Evolutionary conservation across 176 grass and related monocot species (phyloP), one percentile per base, ranked within the genome.

Genomic region (Saccharum spontaneum): DNA sequence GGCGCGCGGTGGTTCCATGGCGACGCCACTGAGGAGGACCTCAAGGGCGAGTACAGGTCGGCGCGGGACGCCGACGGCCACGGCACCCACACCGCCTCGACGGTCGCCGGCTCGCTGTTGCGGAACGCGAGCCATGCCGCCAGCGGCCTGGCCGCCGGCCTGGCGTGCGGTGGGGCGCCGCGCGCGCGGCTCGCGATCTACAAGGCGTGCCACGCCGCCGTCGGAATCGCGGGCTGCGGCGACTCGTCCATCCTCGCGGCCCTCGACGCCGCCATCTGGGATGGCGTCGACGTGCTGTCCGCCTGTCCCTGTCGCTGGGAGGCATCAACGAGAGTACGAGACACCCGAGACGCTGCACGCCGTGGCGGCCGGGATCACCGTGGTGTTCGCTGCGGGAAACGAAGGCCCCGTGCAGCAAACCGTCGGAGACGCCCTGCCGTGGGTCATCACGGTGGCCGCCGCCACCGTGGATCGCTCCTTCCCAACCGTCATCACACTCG

Each of bases 271-370:
- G 93, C 93, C 71, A 86, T 92, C 4, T 14, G 84, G 11, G 90
- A 95, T 4, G 94, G 94, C 14, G 94, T 97, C 5, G 86, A 91
- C 59, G 71, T 96, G 10, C 24, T 97, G 39, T 93, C 94, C 7
- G n/a, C n/a, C n/a, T n/a, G n/a, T n/a, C n/a, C n/a, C 9, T 97
- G 66, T 93, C 94, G 1, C 0, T 86, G 18, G 0, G 83, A 73
- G 5, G 90, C 11, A 0, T 16, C 0, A 1, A 82, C 13, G 0
- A 8, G 0, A 83, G 59, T n/a, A n/a, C n/a, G n/a, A n/a, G n/a
- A n/a, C n/a, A 0, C 79, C 79, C 0, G 33, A 39, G 1, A 76
- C 90, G 8, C 65, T 0, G 6, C 84, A 92, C 7, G 31, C 69
- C 0, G 49, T 71, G 13, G 80, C 94, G 2, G 90, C 90, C 88